phyloP scores from a whole-genome alignment of 768 basidiomycete species.

The Hygrocybe punicea region DNA sequence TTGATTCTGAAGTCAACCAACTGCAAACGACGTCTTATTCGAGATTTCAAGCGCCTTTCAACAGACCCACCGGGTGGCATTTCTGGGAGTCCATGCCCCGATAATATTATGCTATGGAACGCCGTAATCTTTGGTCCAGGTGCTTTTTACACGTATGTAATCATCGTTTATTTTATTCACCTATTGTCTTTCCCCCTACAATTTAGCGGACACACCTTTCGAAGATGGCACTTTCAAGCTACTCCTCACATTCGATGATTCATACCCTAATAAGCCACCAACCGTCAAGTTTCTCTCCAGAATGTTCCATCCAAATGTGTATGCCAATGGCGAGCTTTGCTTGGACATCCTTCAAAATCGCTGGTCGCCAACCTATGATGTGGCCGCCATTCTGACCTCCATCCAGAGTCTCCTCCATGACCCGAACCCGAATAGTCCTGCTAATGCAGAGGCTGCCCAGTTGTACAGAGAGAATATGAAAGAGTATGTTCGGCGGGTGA shows the following conservation, averaged over 20 bases:
- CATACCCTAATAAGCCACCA: conserved; percentile 98
- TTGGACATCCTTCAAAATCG: conserved; percentile 98
- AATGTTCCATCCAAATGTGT: conserved; percentile 99
- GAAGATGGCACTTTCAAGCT: conserved; percentile 99
- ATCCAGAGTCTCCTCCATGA: conserved; percentile 96
- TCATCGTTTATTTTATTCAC: neutral
- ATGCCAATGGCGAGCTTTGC: conserved; percentile 96
- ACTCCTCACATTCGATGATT: conserved; percentile 91
- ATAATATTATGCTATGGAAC: conserved; percentile 99
- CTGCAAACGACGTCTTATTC: conserved; percentile 91
- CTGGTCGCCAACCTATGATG: conserved; percentile 99
- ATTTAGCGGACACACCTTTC: conserved; percentile 91
- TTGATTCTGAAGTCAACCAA: conserved; percentile 74
- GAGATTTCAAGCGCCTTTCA: conserved; percentile 95
- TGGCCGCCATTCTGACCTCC: conserved; percentile 94
- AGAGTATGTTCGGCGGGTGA: conserved; percentile 91
- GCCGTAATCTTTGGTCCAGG: conserved; percentile 99
- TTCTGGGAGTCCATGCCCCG: conserved; percentile 93
- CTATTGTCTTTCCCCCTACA: conserved; percentile 2
- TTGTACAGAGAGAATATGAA: conserved; percentile 98
- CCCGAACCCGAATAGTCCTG: conserved; percentile 97
- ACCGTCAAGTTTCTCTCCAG: conserved; percentile 94
- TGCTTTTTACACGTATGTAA: conserved; percentile 37
- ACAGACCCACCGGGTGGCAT: conserved; percentile 95
- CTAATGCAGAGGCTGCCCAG: conserved; percentile 97